These are phyloP conservation scores for Jasminum sambac DNA, from an alignment of 257 asterid genomes.

Conservation along the genomic window DNA sequence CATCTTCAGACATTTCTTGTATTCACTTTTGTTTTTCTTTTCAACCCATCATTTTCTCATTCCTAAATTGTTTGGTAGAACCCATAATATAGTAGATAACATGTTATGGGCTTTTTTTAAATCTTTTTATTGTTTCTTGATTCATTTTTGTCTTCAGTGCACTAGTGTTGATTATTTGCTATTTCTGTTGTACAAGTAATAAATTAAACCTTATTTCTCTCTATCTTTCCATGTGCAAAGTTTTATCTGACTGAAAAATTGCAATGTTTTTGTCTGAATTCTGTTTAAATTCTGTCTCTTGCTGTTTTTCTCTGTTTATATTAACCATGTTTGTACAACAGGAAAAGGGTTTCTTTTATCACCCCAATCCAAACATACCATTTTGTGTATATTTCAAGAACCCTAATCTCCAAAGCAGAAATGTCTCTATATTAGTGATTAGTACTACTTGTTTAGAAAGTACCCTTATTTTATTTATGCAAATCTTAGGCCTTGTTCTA, in stretches of 20 bases:
- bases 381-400: neutral
- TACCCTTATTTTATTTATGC: no score
- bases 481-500: no score
- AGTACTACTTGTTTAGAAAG: no score
- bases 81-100: no score
- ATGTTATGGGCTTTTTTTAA: neutral
- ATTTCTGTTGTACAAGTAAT: slow-evolving; percentile 35
- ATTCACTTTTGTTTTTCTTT: slow-evolving; percentile 1
- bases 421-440: neutral
- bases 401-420: neutral
- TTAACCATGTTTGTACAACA: neutral
- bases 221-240: neutral
- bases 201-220: slow-evolving; percentile 11
- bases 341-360: neutral
- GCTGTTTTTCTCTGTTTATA: slow-evolving; percentile 9
- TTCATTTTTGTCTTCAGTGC: slow-evolving; percentile 25
- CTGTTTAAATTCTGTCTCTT: slow-evolving; percentile 27
- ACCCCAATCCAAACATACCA: neutral
- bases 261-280: slow-evolving; percentile 13
- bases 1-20: slow-evolving; percentile 26
- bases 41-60: slow-evolving; percentile 9
- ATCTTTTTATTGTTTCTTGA: neutral
- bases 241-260: slow-evolving; percentile 11
- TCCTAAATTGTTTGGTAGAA: slow-evolving; percentile 21
- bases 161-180: slow-evolving; percentile 27